Conservation (phyloP, 805 yeast genomes). For the Sungouiella blattae region DNA sequence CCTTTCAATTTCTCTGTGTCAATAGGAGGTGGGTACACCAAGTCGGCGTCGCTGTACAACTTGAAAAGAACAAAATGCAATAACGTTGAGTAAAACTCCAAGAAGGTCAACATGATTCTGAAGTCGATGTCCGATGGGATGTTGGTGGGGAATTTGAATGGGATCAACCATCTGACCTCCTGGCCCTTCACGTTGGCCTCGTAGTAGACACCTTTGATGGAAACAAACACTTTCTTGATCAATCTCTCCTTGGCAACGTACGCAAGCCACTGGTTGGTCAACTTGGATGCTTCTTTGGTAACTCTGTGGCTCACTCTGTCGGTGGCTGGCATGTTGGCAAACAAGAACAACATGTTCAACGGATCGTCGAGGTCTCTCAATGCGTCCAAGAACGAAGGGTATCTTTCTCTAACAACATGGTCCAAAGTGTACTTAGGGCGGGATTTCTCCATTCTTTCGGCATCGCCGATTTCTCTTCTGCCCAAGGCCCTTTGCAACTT, state of each 20-base stretch:
- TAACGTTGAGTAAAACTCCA: slow-evolving; percentile 92
- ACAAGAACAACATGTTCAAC: slow-evolving; percentile 87
- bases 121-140: slow-evolving; percentile 93
- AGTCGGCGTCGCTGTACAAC: slow-evolving; percentile 78
- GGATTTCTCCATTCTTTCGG: slow-evolving; percentile 76
- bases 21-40: slow-evolving; percentile 88
- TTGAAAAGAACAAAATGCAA: slow-evolving; percentile 83
- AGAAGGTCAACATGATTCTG: slow-evolving; percentile 92
- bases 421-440: slow-evolving; percentile 85
- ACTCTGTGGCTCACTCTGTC: slow-evolving; percentile 74
- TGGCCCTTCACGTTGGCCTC: slow-evolving; percentile 89
- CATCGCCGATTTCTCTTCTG: slow-evolving; percentile 86
- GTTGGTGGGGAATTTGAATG: slow-evolving; percentile 94
- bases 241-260: slow-evolving; percentile 81
- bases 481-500: slow-evolving; percentile 88
- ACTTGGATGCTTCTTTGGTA: slow-evolving; percentile 80
- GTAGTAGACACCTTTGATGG: slow-evolving; percentile 95
- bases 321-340: slow-evolving; percentile 93
- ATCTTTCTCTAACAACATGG: slow-evolving; percentile 88
- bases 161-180: slow-evolving; percentile 93
- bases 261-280: slow-evolving; percentile 95
- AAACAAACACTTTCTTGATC: slow-evolving; percentile 85
- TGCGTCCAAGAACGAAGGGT: slow-evolving; percentile 91
- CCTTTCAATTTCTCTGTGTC: slow-evolving; percentile 71
- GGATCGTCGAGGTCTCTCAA: slow-evolving; percentile 94